A percentile compares a stretch with the other conserved stretches of the same genome.
These are phyloP conservation scores for Pseudozyma hubeiensis DNA, from an alignment of 1,284 basidiomycete genomes.

Conservation along the genomic window DNA sequence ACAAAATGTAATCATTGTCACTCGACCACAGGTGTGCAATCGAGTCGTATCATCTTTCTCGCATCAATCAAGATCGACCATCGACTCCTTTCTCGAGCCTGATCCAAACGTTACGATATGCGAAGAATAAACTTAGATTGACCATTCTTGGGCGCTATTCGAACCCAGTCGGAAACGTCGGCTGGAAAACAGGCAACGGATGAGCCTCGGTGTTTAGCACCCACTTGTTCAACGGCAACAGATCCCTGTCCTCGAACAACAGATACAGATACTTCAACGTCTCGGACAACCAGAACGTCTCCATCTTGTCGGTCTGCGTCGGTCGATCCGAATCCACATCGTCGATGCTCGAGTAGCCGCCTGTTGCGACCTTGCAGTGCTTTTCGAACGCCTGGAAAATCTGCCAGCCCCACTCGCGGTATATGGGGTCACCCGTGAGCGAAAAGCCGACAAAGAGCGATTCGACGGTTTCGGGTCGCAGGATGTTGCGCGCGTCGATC, in stretches of 20 bases:
- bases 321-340: constrained; percentile 77
- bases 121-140: too few species aligned
- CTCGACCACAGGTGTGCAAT: too few species aligned
- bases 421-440: constrained; percentile 82
- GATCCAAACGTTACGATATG: too few species aligned
- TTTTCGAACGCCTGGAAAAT: constrained; percentile 91
- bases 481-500: constrained; percentile 88
- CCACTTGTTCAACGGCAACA: constrained; percentile 78
- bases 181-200: constrained; percentile 64
- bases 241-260: constrained; percentile 80
- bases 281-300: constrained; percentile 81
- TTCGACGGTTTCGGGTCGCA: constrained; percentile 91
- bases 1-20: too few species aligned
- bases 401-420: constrained; percentile 86
- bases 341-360: constrained; percentile 85
- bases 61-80: too few species aligned
- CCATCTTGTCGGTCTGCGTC: constrained; percentile 86
- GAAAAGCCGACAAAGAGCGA: constrained; percentile 88
- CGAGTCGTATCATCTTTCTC: too few species aligned
- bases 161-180: constrained; percentile 52
- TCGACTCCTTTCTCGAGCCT: too few species aligned
- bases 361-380: constrained; percentile 79
- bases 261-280: constrained; percentile 95
- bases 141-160: background rate
- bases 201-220: constrained; percentile 81